phyloP scores from a whole-genome alignment of 331 rosid species.

The Acacia pycnantha region DNA sequence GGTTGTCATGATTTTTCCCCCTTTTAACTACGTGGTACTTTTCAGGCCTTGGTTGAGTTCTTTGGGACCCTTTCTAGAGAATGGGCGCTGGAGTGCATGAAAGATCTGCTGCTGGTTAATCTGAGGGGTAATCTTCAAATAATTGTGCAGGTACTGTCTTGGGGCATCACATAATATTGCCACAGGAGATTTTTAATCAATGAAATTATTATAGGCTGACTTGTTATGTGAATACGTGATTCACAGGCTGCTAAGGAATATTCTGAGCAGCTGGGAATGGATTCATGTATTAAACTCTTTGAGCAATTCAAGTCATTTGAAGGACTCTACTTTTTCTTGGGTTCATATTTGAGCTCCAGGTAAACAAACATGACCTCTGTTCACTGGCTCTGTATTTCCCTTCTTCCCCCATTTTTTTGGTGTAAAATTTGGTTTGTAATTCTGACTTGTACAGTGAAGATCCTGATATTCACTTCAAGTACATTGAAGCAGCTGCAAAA shows the following conservation, averaged over 20 bases:
- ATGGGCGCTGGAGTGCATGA: constrained; percentile 99
- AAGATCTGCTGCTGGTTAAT: constrained; percentile 92
- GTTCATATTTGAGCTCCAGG: constrained; percentile 95
- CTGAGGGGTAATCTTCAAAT: constrained; percentile 98
- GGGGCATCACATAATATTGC: not conserved
- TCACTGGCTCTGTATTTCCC: constrained; percentile 1
- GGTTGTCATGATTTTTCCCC: not conserved
- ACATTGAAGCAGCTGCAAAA: constrained; percentile 96
- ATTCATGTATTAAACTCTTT: constrained; percentile 86
- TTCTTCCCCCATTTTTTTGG: not conserved
- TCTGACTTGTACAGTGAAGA: constrained; percentile 73
- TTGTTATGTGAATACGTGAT: constrained; percentile 4
- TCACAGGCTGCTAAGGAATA: constrained; percentile 92
- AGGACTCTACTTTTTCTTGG: constrained; percentile 93
- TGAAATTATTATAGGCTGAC: not conserved
- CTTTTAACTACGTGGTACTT: constrained; percentile 26
- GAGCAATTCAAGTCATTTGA: constrained; percentile 97
- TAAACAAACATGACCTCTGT: constrained; percentile 30
- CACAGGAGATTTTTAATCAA: not conserved
- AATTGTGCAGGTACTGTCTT: constrained; percentile 72
- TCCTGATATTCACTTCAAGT: constrained; percentile 97
- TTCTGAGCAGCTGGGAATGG: constrained; percentile 94
- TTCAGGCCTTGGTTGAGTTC: constrained; percentile 91
- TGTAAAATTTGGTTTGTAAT: constrained; percentile 9
- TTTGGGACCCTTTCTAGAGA: constrained; percentile 92